Conservation (phyloP, 1,284 basidiomycete species). For the Apiotrichum brassicae region DNA sequence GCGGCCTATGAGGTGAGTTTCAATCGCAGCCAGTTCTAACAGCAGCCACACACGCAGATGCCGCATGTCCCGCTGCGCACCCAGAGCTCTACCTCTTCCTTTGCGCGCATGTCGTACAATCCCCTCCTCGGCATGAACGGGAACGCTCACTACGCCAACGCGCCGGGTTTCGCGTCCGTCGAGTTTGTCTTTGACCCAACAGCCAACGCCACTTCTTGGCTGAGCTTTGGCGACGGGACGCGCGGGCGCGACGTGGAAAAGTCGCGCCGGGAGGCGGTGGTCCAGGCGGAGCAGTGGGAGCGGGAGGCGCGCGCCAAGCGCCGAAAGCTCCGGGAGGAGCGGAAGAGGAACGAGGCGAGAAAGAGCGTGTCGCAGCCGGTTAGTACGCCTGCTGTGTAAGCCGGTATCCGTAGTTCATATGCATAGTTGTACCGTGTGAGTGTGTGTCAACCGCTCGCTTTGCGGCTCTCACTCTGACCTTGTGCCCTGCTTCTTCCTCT, state of each 20-base stretch:
- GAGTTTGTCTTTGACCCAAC: constrained; percentile 38
- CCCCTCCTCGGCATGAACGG: constrained; percentile 25
- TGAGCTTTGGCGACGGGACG: constrained; percentile 14
- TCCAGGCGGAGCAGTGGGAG: constrained; percentile 43
- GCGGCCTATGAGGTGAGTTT: constrained; percentile 41
- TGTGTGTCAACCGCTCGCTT: too few relatives aligned
- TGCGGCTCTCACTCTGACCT: neutral
- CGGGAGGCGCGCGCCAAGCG: constrained; percentile 14
- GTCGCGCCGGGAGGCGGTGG: constrained; percentile 18
- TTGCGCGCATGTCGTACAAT: constrained; percentile 25
- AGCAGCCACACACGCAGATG: constrained; percentile 44
- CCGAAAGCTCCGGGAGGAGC: neutral
- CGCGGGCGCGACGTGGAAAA: constrained; percentile 14
- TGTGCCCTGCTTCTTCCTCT: neutral
- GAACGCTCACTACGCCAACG: constrained; percentile 1
- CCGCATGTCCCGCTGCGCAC: constrained; percentile 41
- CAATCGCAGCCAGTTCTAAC: neutral
- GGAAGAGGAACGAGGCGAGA: neutral
- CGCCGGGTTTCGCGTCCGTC: constrained; percentile 34
- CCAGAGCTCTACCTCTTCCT: constrained; percentile 29
- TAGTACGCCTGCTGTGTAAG: too few relatives aligned
- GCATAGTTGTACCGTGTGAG: constrained; percentile 27
- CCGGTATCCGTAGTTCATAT: constrained; percentile 3
- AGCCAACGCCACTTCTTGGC: neutral
- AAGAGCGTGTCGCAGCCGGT: too few relatives aligned